These are phyloP conservation scores for Coniella lustricola DNA, from an alignment of 2,329 filamentous ascomycete genomes.

Conservation along the genomic window DNA sequence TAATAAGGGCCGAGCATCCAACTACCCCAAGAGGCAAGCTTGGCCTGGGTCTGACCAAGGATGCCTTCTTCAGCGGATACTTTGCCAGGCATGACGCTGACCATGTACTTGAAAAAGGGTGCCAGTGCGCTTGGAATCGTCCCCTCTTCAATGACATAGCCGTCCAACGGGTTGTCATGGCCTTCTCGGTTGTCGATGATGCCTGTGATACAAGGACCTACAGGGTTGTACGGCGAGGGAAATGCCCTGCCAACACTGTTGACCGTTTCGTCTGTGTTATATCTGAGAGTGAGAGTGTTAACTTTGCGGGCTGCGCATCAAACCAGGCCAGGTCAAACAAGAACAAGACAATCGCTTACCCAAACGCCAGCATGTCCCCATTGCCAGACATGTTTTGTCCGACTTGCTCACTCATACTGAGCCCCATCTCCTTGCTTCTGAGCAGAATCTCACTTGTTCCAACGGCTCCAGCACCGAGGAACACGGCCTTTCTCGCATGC, in stretches of 20 bases:
- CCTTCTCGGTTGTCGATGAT: constrained; percentile 52
- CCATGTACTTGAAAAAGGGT: constrained; percentile 47
- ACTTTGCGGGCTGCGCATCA: neutral
- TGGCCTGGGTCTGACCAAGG: constrained; percentile 35
- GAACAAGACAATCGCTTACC: constrained; percentile 34
- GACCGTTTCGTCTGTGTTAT: constrained; percentile 50
- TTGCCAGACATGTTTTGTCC: constrained; percentile 59
- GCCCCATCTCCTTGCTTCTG: constrained; percentile 50
- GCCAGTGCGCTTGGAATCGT: constrained; percentile 51
- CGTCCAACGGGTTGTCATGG: constrained; percentile 48
- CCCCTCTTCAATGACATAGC: constrained; percentile 59
- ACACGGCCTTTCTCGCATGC: constrained; percentile 56
- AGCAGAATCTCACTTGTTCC: constrained; percentile 61
- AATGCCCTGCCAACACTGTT: constrained; percentile 48
- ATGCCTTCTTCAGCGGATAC: constrained; percentile 31
- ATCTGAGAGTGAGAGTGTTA: constrained; percentile 31
- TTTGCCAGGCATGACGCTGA: constrained; percentile 47
- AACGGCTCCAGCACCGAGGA: constrained; percentile 58
- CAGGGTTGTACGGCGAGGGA: constrained; percentile 43
- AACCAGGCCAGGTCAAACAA: neutral
- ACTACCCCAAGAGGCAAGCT: constrained; percentile 43
- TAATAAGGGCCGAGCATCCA: constrained; percentile 53
- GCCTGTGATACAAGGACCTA: constrained; percentile 57
- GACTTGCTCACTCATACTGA: constrained; percentile 49
- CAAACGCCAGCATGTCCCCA: constrained; percentile 59